Evolutionary conservation across 1,284 basidiomycete species (phyloP).

Genomic region (Apiotrichum laibachii): DNA sequence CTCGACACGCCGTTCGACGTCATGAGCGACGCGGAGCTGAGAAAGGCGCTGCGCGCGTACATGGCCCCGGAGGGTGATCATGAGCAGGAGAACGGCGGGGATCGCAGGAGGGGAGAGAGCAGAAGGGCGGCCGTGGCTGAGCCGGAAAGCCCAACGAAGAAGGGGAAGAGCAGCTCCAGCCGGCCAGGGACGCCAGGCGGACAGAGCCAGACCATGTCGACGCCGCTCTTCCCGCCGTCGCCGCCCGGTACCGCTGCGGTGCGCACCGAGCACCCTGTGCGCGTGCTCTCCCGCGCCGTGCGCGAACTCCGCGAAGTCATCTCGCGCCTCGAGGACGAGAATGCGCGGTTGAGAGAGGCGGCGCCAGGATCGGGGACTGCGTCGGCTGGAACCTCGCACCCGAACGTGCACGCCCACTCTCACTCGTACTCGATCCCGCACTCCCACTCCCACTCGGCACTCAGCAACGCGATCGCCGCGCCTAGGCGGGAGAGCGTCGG

Average conservation of each 20-base stretch:
- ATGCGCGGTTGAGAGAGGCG: slow-evolving; percentile 22
- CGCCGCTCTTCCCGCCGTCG: slow-evolving; percentile 42
- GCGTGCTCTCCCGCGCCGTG: slow-evolving; percentile 38
- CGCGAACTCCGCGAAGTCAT: slow-evolving; percentile 37
- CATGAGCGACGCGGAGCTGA: slow-evolving; percentile 38
- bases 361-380: no score
- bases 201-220: neutral
- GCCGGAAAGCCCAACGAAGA: neutral
- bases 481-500: neutral
- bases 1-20: slow-evolving; percentile 41
- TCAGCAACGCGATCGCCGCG: neutral
- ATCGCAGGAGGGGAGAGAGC: neutral
- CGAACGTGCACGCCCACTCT: no score
- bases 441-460: no score
- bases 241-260: slow-evolving; percentile 25
- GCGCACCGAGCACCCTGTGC: slow-evolving; percentile 31
- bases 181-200: neutral
- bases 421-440: no score
- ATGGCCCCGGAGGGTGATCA: neutral
- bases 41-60: slow-evolving; percentile 18
- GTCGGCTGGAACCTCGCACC: no score
- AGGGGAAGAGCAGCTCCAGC: neutral
- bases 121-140: neutral
- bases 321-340: slow-evolving; percentile 37
- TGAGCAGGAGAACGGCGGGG: neutral